Evolutionary conservation across 805 yeast species (phyloP), one percentile per base, ranked within the genome.

Genomic region (Zygosaccharomyces rouxii): DNA sequence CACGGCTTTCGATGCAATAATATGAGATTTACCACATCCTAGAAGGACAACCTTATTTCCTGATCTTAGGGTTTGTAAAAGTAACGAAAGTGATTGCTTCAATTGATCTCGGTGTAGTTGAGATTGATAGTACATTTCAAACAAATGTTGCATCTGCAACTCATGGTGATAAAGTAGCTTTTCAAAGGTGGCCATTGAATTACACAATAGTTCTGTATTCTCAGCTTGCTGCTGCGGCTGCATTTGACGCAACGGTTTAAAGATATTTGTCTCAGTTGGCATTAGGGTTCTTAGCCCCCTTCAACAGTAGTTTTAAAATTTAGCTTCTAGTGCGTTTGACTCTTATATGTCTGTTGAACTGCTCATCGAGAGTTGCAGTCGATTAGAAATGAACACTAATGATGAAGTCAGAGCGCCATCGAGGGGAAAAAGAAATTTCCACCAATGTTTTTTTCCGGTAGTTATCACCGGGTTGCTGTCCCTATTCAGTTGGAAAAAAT

Each of bases 11-110:
- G 77, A 72, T 11, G 89, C 95, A 29, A 89, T 85, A 66, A 87
- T 87, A 67, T 71, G 79, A 1, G 92, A 83, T 65, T 89, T 89
- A 2, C 97, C 97, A 64, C 89, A 84, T 9, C 96, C 96, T 18
- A 87, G 77, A 21, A 87, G 65, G 4, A 89, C 81, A 13, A 89
- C 73, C 61, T 89, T 87, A 5, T 94, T 90, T 18, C 52, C 52
- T 3, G 28, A n/a, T 11, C 25, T 11, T 3, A 41, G 14, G 35
- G 26, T 21, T 7, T 41, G 25, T 11, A 33, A 29, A 23, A 41
- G 44, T 3, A 14, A 3, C n/a, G 19, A 3, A 13, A 41, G 37
- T 11, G 44, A 29, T 22, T 28, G 19, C 13, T 16, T 7, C 35
- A 41, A 21, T 33, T 41, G 44, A 9, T 22, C 28, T 29, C 44